Percentiles rank a stretch among this genome's conserved stretches.
Evolutionary conservation across 129 eudicot genomes (phyloP).

Genomic region (Flaveria sonorensis): DNA sequence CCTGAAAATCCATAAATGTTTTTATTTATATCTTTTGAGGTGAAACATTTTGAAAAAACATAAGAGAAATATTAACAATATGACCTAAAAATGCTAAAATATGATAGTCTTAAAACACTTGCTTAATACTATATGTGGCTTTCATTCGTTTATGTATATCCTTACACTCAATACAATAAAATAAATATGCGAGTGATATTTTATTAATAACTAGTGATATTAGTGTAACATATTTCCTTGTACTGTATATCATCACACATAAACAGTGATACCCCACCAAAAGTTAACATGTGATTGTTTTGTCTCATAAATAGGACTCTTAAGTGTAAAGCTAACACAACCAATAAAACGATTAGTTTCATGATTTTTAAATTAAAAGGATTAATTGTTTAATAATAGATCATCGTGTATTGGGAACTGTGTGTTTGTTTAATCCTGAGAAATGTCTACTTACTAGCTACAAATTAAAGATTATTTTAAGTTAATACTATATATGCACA

Average conservation of each 20-base stretch:
- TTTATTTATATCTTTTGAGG: too few relatives aligned
- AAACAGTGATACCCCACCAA: too few relatives aligned
- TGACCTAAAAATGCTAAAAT: too few relatives aligned
- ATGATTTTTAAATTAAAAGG: not conserved
- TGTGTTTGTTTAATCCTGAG: constrained; percentile 17
- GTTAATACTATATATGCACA: not conserved
- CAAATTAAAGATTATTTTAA: not conserved
- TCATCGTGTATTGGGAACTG: constrained; percentile 14
- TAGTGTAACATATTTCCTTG: not conserved
- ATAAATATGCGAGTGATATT: not conserved
- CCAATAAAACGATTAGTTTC: not conserved
- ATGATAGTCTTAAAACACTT: too few relatives aligned
- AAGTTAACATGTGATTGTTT: too few relatives aligned
- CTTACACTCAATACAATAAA: not conserved
- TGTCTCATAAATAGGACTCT: too few relatives aligned
- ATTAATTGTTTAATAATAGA: not conserved
- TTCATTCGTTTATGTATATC: not conserved
- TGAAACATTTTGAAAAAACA: too few relatives aligned
- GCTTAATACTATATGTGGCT: not conserved
- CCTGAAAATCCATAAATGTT: too few relatives aligned
- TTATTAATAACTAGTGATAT: too few relatives aligned
- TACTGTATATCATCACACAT: not conserved
- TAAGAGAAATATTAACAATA: too few relatives aligned
- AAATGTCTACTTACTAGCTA: constrained; percentile 13
- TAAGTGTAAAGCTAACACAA: too few relatives aligned